Evolutionary conservation across 2,329 filamentous ascomycete species (phyloP), one percentile per base, ranked within the genome.

Genomic region (Teratosphaeria gauchensis): DNA sequence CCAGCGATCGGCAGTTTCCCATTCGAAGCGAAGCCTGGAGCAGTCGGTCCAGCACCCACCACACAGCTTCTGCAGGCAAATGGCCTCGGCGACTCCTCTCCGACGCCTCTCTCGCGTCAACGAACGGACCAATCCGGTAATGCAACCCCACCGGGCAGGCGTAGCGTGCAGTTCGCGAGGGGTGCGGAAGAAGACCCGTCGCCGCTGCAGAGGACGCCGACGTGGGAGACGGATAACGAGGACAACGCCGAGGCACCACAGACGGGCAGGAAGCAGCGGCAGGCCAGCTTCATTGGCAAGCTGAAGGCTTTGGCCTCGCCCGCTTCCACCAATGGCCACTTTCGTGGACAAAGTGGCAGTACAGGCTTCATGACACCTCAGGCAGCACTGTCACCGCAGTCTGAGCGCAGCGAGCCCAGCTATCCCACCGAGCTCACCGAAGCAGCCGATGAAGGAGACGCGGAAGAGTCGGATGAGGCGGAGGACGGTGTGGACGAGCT

Each of bases 361-460:
- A 63, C 60, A n/a, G 62, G 62, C 24, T 56, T 58, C 32, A 55
- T 55, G 11, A 58, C 53, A 64, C 57, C 69, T 21, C 65, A 62
- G 33, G 65, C 61, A 19, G 65, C 64, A 4, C 57, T 68, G 33
- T 69, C 68, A n/a, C 66, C 69, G 14, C 68, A 68, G 54, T 69
- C 68, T 4, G 69, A 71, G 58, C 65, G 65, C 33, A 69, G 66
- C 60, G 69, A 71, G 51, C 68, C 67, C 7, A 59, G 63, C 30
- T 70, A 69, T 51, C 62, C 68, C 16, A 60, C 65, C 19, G 89
- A 92, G 71, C 84, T 80, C 14, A 86, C 88, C 68, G 86, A 88
- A 0, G 90, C 94, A 71, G 89, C 87, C 1, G 92, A 95, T 70
- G 42, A 57, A 32, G 90, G 94, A 70, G 95, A 90, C 52, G 89